phyloP scores from a whole-genome alignment of 768 basidiomycete genomes.

The Termitomyces sp. region DNA sequence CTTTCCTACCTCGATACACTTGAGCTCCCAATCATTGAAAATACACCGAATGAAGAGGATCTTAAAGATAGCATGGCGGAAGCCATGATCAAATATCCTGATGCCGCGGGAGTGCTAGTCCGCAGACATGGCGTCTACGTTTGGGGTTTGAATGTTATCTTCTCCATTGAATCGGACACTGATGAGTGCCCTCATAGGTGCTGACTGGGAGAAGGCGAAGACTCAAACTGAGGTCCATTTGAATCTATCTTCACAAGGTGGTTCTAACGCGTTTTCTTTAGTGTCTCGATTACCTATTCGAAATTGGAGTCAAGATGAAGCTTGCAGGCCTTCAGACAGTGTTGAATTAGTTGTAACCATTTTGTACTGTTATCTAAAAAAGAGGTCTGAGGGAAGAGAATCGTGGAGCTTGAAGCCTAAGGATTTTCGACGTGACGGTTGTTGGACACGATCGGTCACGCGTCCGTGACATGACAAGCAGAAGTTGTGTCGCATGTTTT shows the following conservation, averaged over 20 bases:
- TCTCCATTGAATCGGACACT: neutral
- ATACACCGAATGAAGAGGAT: slow-evolving; percentile 88
- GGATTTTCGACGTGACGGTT: neutral
- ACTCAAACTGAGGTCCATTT: slow-evolving; percentile 69
- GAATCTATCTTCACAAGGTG: neutral
- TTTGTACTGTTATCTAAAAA: neutral
- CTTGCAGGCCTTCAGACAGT: slow-evolving; percentile 51
- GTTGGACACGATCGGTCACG: slow-evolving; percentile 19
- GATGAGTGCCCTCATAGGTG: slow-evolving; percentile 26
- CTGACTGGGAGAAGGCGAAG: slow-evolving; percentile 85
- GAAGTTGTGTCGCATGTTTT: neutral
- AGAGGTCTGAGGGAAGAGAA: neutral
- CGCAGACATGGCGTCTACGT: slow-evolving; percentile 80
- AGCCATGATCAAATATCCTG: slow-evolving; percentile 75
- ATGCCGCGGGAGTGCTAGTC: slow-evolving; percentile 74
- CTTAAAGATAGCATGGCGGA: slow-evolving; percentile 84
- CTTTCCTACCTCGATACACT: slow-evolving; percentile 83
- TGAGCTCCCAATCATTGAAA: slow-evolving; percentile 83
- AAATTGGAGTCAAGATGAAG: slow-evolving; percentile 82
- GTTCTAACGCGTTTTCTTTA: slow-evolving; percentile 21
- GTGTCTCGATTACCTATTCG: slow-evolving; percentile 90
- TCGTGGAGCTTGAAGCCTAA: neutral
- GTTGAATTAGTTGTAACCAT: slow-evolving; percentile 18
- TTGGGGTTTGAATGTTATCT: slow-evolving; percentile 52
- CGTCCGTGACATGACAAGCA: neutral